Conservation (phyloP, 805 yeast species). For the Ogataea saltuana region DNA sequence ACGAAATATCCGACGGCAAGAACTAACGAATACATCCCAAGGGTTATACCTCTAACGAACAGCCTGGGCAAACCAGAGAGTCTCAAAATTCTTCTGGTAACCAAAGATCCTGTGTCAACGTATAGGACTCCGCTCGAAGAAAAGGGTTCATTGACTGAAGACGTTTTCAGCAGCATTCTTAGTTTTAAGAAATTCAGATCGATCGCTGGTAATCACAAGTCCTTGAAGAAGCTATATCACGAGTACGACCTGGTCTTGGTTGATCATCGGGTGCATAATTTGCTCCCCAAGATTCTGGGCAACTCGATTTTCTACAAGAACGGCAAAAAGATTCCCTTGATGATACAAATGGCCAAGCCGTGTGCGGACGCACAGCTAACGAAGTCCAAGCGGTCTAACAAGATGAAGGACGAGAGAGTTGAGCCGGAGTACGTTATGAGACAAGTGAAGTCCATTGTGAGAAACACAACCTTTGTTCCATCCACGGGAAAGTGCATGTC, state of each 20-base stretch:
- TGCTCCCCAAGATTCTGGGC: constrained; percentile 60
- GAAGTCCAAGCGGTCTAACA: constrained; percentile 38
- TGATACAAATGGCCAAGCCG: constrained; percentile 60
- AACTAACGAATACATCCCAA: constrained; percentile 51
- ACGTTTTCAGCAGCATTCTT: constrained; percentile 59
- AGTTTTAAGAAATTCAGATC: constrained; percentile 58
- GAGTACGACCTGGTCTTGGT: constrained; percentile 69
- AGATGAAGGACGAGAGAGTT: constrained; percentile 56
- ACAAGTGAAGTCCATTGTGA: constrained; percentile 65
- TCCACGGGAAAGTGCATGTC: constrained; percentile 59
- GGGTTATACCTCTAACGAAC: constrained; percentile 58
- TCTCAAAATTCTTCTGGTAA: constrained; percentile 57
- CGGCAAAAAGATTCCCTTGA: constrained; percentile 65
- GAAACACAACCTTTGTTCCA: constrained; percentile 63
- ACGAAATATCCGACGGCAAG: constrained; percentile 46
- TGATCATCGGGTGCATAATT: constrained; percentile 66
- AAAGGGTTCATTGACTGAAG: constrained; percentile 57
- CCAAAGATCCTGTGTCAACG: constrained; percentile 69
- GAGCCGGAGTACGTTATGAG: constrained; percentile 64
- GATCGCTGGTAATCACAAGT: constrained; percentile 44
- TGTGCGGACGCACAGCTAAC: constrained; percentile 35
- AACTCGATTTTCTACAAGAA: constrained; percentile 57
- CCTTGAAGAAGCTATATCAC: constrained; percentile 49
- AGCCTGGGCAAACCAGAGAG: constrained; percentile 51
- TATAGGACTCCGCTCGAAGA: constrained; percentile 51